Evolutionary conservation across 2,329 filamentous ascomycete genomes (phyloP).

Genomic region (Arthrobotrys musiformis): DNA sequence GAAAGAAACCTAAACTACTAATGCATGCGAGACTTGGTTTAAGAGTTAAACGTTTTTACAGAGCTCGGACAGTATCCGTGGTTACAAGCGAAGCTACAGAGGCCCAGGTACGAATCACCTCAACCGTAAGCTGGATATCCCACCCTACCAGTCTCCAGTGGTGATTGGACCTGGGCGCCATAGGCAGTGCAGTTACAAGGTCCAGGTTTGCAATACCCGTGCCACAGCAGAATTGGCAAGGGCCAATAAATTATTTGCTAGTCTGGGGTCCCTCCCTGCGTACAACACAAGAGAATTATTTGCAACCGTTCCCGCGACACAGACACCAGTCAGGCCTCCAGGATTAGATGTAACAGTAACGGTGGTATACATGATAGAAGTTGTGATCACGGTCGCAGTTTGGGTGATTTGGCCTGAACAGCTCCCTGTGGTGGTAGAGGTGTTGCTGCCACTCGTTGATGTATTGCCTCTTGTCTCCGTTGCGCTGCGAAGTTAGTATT

Average conservation of each 20-base stretch:
- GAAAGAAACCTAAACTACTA: no score
- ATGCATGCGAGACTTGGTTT: no score
- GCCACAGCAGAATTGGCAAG: constrained; percentile 61
- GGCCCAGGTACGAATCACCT: background rate
- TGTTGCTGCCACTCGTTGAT: background rate
- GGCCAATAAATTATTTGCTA: no score
- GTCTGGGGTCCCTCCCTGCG: no score
- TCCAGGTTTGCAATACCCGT: constrained; percentile 61
- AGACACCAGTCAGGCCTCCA: background rate
- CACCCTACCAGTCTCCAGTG: constrained; percentile 47
- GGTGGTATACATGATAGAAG: background rate
- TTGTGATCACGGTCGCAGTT: background rate
- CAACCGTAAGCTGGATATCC: background rate
- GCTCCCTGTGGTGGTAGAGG: background rate
- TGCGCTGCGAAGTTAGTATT: no score
- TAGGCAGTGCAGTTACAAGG: constrained; percentile 60
- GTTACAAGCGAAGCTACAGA: background rate
- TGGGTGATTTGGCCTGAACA: background rate
- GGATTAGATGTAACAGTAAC: background rate
- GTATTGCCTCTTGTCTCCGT: background rate
- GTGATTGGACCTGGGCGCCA: constrained; percentile 58
- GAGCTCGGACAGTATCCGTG: background rate
- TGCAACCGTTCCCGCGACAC: constrained; percentile 59
- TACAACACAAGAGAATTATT: no score
- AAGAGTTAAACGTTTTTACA: no score